Base-by-base conservation (phyloP, 106 monocot species). In the Dactylorhiza incarnata region DNA sequence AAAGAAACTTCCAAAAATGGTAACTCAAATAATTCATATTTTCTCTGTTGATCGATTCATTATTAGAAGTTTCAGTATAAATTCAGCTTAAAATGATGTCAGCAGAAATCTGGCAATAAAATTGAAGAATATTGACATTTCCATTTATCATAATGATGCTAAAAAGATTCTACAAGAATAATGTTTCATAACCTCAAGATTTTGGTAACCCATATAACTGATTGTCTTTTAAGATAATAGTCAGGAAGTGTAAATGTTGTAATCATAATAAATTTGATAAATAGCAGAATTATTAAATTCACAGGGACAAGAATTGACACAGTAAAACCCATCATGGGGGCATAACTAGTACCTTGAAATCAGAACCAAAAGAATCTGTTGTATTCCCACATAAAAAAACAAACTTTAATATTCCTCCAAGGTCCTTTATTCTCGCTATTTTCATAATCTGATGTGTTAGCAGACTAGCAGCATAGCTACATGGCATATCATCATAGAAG, bases 361-460 rank as follows among this genome's bases (percentile, higher is more conserved):
- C 50, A 52, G 84, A 83, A 45, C 58, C 77, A 76, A 85, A 73
- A 23, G 45, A 80, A 75, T 79, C 85, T 17, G 83, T 81, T 3
- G 85, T 81, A 65, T 94, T 94, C 26, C 99, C 91, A 75, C 86
- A 87, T 72, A 99, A 52, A 73, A 99, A 74, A 37, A 84, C 49
- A 80, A 91, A 85, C 48, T 91, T 86, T 46, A 94, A 79, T 77
- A 11, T 82, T 66, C 74, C 82, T 77, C 48, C 74, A n/a, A 75
- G 62, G 45, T 77, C 75, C 45, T 83, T 82, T 65, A 72, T 62
- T 71, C 79, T 82, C 62, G 78, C 67, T 73, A 83, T 17, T 84
- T 85, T 76, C 59, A 50, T 65, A 82, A 90, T 68, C 23, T 79
- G 75, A 69, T 84, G 81, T 53, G 78, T 88, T 56, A 94, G 73